phyloP scores from a whole-genome alignment of 352 stramenopile species.

The Pythium sp. region DNA sequence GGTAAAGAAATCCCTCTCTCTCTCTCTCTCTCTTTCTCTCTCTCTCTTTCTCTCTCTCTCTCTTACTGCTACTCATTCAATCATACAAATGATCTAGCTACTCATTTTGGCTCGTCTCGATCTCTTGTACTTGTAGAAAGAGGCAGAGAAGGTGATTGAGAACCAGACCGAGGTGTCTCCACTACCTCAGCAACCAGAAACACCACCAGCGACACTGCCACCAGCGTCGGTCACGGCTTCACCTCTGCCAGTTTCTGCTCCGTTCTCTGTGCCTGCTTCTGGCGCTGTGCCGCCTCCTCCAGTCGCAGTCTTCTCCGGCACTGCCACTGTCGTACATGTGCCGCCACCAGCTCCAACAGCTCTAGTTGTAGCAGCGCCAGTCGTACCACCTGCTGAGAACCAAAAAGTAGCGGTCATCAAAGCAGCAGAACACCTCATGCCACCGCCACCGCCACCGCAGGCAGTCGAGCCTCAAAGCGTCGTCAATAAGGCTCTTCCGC shows the following conservation, averaged over 20 bases:
- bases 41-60: too few species aligned
- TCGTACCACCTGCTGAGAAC: background rate
- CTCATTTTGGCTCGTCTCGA: background rate
- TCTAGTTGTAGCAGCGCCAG: background rate
- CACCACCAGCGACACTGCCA: conserved; percentile 9
- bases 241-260: background rate
- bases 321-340: conserved; percentile 4
- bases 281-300: conserved; percentile 16
- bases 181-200: conserved; percentile 8
- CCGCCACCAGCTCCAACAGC: conserved; percentile 7
- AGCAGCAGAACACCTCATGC: conserved; percentile 24
- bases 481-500: conserved; percentile 6
- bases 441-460: conserved; percentile 4
- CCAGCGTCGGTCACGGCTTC: background rate
- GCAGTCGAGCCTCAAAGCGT: background rate
- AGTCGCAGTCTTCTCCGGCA: conserved; percentile 17
- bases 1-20: background rate
- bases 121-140: conserved; percentile 13
- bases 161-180: conserved; percentile 8
- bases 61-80: background rate
- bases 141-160: conserved; percentile 20
- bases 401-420: conserved; percentile 32
- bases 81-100: background rate
- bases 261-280: conserved; percentile 1
- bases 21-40: background rate